Evolutionary conservation across 2,329 filamentous ascomycete genomes (phyloP).

Genomic region (Aurifilum marmelostoma): DNA sequence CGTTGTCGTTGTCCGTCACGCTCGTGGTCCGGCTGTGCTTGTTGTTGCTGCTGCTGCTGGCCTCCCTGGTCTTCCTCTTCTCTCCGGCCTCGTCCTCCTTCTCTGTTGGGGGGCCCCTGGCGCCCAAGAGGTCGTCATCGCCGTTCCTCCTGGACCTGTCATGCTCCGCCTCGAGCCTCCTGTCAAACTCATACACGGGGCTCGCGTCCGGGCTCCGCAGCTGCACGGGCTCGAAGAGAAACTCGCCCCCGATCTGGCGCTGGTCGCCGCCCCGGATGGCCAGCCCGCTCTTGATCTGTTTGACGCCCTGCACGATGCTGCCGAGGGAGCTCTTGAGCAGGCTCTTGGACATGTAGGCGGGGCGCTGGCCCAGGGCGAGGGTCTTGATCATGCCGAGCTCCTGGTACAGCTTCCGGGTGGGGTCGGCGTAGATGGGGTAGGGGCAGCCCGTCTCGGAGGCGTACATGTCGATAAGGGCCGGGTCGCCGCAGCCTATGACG

Average conservation of each 20-base stretch:
- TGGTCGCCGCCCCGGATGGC: conserved; percentile 67
- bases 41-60: neutral
- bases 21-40: conserved; percentile 29
- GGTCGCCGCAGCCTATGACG: conserved; percentile 74
- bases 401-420: conserved; percentile 66
- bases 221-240: conserved; percentile 67
- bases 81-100: conserved; percentile 20
- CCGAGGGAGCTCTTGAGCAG: conserved; percentile 53
- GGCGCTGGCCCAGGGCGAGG: conserved; percentile 59
- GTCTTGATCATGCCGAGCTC: conserved; percentile 71
- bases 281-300: conserved; percentile 59
- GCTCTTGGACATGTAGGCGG: conserved; percentile 65
- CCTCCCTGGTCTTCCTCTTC: neutral
- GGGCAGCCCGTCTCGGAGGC: conserved; percentile 62
- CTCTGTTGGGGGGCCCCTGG: conserved; percentile 15
- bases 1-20: conserved; percentile 30
- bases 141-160: neutral
- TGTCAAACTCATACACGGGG: conserved; percentile 39
- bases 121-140: neutral
- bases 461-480: conserved; percentile 70
- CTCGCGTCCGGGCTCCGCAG: conserved; percentile 50
- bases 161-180: conserved; percentile 32
- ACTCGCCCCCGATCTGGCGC: conserved; percentile 75
- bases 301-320: conserved; percentile 63
- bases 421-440: conserved; percentile 80